A percentile compares a stretch with the other conserved stretches of the same genome.
Evolutionary conservation across 2,329 filamentous ascomycete species (phyloP).

Genomic region (Nigrospora sphaerica): DNA sequence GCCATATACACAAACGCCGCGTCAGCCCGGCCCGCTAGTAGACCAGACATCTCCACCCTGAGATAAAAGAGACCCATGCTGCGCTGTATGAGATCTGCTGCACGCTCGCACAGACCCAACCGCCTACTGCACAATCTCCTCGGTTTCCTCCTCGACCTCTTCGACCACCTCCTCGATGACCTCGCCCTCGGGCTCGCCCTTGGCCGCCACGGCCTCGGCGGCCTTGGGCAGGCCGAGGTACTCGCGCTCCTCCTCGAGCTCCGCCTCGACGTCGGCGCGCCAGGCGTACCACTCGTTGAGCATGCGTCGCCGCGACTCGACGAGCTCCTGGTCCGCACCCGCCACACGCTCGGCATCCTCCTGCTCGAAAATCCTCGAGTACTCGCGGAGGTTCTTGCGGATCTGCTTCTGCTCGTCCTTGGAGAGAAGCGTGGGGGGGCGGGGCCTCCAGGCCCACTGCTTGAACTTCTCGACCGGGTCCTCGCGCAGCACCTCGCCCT

Average conservation of each 20-base stretch:
- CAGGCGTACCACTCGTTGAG: constrained; percentile 87
- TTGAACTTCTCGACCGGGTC: constrained; percentile 96
- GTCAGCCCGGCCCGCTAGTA: background rate
- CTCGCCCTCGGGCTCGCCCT: constrained; percentile 58
- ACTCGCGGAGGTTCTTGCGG: constrained; percentile 97
- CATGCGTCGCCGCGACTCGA: constrained; percentile 75
- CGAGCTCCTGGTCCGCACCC: constrained; percentile 87
- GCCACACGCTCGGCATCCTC: constrained; percentile 90
- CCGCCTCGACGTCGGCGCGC: constrained; percentile 65
- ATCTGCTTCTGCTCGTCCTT: constrained; percentile 98
- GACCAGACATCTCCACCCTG: too few species aligned
- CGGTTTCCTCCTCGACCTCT: constrained; percentile 77
- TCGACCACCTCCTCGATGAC: constrained; percentile 86
- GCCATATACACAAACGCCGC: constrained; percentile 6
- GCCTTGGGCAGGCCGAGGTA: constrained; percentile 60
- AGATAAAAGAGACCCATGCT: too few species aligned
- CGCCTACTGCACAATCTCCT: constrained; percentile 55
- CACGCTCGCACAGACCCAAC: background rate
- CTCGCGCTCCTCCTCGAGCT: constrained; percentile 65
- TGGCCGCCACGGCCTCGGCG: constrained; percentile 52
- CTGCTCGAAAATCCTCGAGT: constrained; percentile 90
- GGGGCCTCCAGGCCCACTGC: constrained; percentile 91
- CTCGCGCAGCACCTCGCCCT: constrained; percentile 80
- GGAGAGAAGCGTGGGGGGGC: constrained; percentile 80
- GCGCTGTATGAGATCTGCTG: too few species aligned